Conservation (phyloP, 805 yeast species). For the Debaryomyces prosopidis region DNA sequence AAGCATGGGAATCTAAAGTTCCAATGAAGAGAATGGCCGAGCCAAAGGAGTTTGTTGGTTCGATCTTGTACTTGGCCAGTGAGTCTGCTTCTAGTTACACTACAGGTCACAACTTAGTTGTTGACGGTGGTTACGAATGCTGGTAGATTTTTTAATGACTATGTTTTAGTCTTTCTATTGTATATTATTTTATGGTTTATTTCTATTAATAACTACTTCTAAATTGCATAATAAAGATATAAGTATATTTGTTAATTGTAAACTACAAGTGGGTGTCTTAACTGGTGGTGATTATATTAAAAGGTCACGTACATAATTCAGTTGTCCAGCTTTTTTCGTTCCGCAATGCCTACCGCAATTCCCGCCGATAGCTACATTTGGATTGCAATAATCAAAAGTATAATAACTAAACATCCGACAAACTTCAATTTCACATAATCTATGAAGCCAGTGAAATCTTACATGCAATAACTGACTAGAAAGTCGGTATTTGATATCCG, state of each 20-base stretch:
- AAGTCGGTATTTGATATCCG: no score
- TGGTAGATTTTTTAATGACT: constrained; percentile 48
- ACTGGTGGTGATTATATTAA: no score
- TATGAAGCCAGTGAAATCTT: no score
- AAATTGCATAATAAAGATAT: neutral
- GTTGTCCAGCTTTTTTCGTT: no score
- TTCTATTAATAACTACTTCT: neutral
- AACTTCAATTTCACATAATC: no score
- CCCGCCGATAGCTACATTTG: no score
- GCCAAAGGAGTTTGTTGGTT: constrained; percentile 79
- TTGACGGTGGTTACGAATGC: constrained; percentile 85
- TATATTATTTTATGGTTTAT: neutral
- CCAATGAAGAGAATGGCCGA: constrained; percentile 86
- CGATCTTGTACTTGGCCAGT: constrained; percentile 71
- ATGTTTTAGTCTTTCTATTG: neutral
- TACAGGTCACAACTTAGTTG: constrained; percentile 80
- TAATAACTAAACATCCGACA: no score
- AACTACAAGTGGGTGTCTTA: no score
- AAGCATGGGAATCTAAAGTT: constrained; percentile 68
- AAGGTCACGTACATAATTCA: no score
- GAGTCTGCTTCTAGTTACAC: constrained; percentile 73
- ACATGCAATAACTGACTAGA: no score
- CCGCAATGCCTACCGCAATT: no score
- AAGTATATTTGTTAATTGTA: neutral
- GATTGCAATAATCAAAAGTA: no score